These are phyloP conservation scores for Decorospora gaudefroyi DNA, from an alignment of 2,329 filamentous ascomycete species.

Conservation along the genomic window DNA sequence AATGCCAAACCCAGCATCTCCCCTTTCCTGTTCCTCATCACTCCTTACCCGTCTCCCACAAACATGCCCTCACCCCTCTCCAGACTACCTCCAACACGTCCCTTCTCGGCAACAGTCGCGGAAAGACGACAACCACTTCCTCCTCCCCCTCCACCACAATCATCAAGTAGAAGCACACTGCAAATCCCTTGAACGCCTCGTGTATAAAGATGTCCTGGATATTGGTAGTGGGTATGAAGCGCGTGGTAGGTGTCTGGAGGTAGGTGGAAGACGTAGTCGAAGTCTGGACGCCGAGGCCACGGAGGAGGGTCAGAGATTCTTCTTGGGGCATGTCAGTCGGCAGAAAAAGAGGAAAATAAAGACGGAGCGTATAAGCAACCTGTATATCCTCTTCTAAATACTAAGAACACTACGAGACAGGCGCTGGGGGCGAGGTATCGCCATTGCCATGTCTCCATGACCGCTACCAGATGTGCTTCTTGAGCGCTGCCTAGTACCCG, in stretches of 20 bases:
- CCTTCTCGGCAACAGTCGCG: constrained; percentile 73
- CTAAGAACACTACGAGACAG: constrained; percentile 50
- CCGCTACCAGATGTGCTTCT: constrained; percentile 34
- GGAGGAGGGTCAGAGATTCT: constrained; percentile 86
- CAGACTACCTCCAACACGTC: constrained; percentile 84
- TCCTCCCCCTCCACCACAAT: constrained; percentile 89
- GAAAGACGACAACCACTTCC: constrained; percentile 93
- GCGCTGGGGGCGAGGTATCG: constrained; percentile 49
- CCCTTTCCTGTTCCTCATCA: too few species aligned
- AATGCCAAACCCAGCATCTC: neutral
- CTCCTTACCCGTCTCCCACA: constrained; percentile 82
- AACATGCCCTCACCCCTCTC: constrained; percentile 79
- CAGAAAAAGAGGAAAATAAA: neutral
- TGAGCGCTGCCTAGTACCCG: constrained; percentile 11
- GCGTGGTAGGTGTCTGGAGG: constrained; percentile 64
- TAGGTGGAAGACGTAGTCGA: constrained; percentile 71
- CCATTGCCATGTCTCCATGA: constrained; percentile 50
- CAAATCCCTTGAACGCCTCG: constrained; percentile 91
- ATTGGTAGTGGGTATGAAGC: constrained; percentile 86
- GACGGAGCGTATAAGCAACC: constrained; percentile 44
- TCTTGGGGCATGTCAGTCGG: constrained; percentile 51
- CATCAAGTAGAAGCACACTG: constrained; percentile 84
- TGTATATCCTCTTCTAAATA: constrained; percentile 56
- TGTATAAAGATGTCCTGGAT: constrained; percentile 94
- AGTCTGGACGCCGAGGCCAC: constrained; percentile 89